These are phyloP conservation scores for Gaeumannomyces tritici DNA, from an alignment of 2,329 filamentous ascomycete species.

Conservation along the genomic window DNA sequence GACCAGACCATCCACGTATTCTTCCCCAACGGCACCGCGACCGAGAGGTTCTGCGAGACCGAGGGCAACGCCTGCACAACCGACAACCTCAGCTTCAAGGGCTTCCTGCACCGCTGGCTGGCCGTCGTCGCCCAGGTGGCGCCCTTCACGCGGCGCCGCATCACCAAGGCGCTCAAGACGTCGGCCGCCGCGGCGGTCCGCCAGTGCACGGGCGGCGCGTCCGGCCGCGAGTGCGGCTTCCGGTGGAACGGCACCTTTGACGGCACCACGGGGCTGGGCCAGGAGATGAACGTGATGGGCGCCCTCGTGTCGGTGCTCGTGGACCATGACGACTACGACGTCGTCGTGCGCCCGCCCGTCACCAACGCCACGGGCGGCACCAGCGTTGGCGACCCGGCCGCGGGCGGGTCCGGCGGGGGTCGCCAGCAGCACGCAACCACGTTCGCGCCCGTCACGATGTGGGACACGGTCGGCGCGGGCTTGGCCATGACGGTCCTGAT, in stretches of 20 bases:
- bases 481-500: conserved; percentile 22
- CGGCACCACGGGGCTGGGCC: conserved; percentile 30
- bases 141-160: conserved; percentile 43
- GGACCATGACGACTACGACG: conserved; percentile 26
- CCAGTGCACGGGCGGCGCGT: conserved; percentile 51
- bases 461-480: conserved; percentile 28
- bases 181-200: conserved; percentile 51
- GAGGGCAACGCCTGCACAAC: conserved; percentile 45
- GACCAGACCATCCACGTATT: conserved; percentile 39
- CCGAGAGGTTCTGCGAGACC: conserved; percentile 34
- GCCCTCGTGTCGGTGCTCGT: conserved; percentile 38
- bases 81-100: conserved; percentile 68
- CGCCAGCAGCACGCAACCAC: not conserved
- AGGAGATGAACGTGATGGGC: conserved; percentile 41
- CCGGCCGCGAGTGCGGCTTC: conserved; percentile 53
- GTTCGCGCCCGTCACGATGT: not conserved
- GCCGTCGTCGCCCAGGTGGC: conserved; percentile 51
- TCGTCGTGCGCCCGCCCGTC: conserved; percentile 14
- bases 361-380: conserved; percentile 34
- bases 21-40: conserved; percentile 49
- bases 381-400: conserved; percentile 19
- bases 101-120: conserved; percentile 60
- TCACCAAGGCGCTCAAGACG: conserved; percentile 46
- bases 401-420: conserved; percentile 11
- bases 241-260: conserved; percentile 41